These are phyloP conservation scores for Collybia mongolica DNA, from an alignment of 768 basidiomycete species.

Conservation along the genomic window DNA sequence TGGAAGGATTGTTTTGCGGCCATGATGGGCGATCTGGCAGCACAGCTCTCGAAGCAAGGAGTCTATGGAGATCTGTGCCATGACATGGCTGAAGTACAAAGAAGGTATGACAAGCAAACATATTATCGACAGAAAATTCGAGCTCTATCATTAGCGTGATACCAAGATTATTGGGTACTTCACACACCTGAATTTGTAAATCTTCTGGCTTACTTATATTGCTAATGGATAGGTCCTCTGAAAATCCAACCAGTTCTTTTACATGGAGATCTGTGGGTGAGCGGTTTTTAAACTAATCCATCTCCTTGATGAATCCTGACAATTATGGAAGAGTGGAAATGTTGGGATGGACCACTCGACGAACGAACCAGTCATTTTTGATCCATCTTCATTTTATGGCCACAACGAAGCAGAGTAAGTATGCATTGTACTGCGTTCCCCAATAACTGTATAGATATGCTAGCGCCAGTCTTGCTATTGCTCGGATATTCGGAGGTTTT, in stretches of 20 bases:
- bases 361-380: constrained; percentile 68
- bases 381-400: constrained; percentile 78
- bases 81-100: constrained; percentile 50
- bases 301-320: constrained; percentile 1
- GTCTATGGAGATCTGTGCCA: constrained; percentile 43
- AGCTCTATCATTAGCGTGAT: constrained; percentile 56
- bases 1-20: constrained; percentile 71
- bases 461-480: constrained; percentile 61
- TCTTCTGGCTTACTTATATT: not conserved
- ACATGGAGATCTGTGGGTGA: constrained; percentile 82
- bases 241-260: constrained; percentile 64
- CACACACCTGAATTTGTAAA: not conserved
- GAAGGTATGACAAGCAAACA: constrained; percentile 32
- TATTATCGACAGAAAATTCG: too few relatives aligned
- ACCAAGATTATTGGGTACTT: constrained; percentile 57
- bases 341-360: constrained; percentile 55
- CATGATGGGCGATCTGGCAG: constrained; percentile 59
- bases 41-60: constrained; percentile 40
- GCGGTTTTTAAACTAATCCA: constrained; percentile 11
- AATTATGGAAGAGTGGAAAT: constrained; percentile 61
- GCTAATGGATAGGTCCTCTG: constrained; percentile 36
- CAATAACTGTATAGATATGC: not conserved
- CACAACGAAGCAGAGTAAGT: constrained; percentile 82
- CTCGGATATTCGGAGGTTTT: constrained; percentile 80
- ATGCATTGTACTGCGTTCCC: too few relatives aligned